Evolutionary conservation across 192 early-diverging fungal species (phyloP).

Genomic region (Coemansia pectinata): DNA sequence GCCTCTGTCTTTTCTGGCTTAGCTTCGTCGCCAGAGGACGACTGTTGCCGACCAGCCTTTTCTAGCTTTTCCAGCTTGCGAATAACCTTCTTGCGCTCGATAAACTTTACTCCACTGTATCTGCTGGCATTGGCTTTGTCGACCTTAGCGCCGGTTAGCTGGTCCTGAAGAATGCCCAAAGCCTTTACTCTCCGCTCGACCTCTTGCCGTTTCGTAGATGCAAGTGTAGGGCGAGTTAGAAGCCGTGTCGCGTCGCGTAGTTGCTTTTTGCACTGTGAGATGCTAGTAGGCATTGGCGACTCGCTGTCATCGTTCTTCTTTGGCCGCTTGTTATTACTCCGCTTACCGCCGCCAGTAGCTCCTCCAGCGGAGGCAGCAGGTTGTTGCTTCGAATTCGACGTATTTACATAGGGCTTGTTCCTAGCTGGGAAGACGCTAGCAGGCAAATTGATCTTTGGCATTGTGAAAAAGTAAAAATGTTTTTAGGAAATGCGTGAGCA

Average conservation of each 20-base stretch:
- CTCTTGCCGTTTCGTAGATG: constrained; percentile 30
- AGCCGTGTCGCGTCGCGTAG: constrained; percentile 32
- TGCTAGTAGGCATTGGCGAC: constrained; percentile 21
- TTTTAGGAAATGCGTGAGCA: background rate
- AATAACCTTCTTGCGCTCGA: constrained; percentile 49
- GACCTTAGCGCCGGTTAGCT: constrained; percentile 18
- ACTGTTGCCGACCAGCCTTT: background rate
- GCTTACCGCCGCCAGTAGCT: background rate
- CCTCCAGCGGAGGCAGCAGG: background rate
- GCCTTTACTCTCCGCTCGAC: constrained; percentile 41
- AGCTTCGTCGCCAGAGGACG: background rate
- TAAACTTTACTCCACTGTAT: constrained; percentile 44
- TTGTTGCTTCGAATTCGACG: background rate
- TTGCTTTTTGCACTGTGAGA: constrained; percentile 38
- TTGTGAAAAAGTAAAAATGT: background rate
- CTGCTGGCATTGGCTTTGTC: constrained; percentile 33
- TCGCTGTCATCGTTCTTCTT: constrained; percentile 6
- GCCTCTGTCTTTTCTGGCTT: background rate
- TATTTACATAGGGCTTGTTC: background rate
- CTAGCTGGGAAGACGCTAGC: background rate
- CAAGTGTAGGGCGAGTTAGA: constrained; percentile 4
- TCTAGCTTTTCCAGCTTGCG: constrained; percentile 30
- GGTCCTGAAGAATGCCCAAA: constrained; percentile 13
- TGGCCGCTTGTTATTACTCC: background rate
- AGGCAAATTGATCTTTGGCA: background rate